phyloP scores from a whole-genome alignment of 2,329 filamentous ascomycete genomes.

The Sporothrix schenckii region DNA sequence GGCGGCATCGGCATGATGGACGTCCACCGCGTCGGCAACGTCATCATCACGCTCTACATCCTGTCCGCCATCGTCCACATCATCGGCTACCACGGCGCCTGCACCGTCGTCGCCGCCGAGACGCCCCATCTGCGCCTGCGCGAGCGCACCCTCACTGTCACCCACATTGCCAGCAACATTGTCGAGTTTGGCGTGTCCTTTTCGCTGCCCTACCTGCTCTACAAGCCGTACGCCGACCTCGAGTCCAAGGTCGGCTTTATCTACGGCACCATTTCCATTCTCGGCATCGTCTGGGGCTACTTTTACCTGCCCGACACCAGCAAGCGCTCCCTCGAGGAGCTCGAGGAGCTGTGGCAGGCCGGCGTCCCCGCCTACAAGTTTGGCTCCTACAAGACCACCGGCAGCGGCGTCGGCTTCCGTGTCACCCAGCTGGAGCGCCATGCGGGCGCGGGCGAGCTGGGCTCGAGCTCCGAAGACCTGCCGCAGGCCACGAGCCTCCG shows the following conservation, averaged over 20 bases:
- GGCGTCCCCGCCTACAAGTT: conserved; percentile 31
- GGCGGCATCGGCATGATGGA: conserved; percentile 33
- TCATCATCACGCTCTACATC: conserved; percentile 31
- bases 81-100: conserved; percentile 31
- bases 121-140: conserved; percentile 33
- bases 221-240: conserved; percentile 32
- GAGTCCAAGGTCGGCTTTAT: conserved; percentile 36
- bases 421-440: conserved; percentile 33
- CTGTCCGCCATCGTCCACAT: conserved; percentile 31
- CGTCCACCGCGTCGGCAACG: conserved; percentile 23
- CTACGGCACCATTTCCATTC: conserved; percentile 32
- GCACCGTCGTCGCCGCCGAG: conserved; percentile 32
- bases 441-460: conserved; percentile 23
- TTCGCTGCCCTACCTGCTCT: conserved; percentile 33
- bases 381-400: conserved; percentile 17
- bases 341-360: conserved; percentile 34
- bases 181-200: conserved; percentile 33
- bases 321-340: conserved; percentile 34
- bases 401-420: conserved; percentile 26
- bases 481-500: background rate
- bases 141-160: conserved; percentile 30
- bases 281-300: conserved; percentile 31
- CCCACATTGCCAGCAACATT: conserved; percentile 25
- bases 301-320: conserved; percentile 34
- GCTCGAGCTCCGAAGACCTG: conserved; percentile 26